These are phyloP conservation scores for Sapria himalayana DNA, from an alignment of 345 rosid species.

Conservation along the genomic window DNA sequence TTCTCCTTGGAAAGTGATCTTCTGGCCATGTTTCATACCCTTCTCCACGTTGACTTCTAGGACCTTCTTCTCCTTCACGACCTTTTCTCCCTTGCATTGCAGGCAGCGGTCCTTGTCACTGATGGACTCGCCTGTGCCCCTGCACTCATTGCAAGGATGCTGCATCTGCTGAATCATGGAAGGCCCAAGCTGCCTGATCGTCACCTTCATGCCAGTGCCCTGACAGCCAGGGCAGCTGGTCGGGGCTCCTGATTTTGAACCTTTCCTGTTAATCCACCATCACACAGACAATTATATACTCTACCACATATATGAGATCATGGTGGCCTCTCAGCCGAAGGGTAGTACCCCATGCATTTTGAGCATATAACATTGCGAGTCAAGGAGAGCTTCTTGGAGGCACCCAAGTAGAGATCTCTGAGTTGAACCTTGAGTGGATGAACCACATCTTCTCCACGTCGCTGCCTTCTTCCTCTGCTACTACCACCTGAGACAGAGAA, in stretches of 20 bases:
- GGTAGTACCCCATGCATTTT: conserved; percentile 73
- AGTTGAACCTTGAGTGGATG: conserved; percentile 59
- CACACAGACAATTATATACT: no score
- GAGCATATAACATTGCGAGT: conserved; percentile 65
- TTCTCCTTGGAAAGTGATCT: conserved; percentile 75
- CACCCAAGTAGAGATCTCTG: conserved; percentile 65
- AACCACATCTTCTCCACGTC: conserved; percentile 78
- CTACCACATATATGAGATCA: no score
- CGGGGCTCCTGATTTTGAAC: conserved; percentile 79
- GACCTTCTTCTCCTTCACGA: conserved; percentile 64
- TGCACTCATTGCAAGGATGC: conserved; percentile 72
- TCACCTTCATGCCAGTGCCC: conserved; percentile 81
- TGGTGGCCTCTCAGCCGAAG: no score
- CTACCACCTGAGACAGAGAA: conserved; percentile 23
- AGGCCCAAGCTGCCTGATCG: conserved; percentile 75
- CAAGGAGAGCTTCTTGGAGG: conserved; percentile 64
- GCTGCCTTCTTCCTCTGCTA: conserved; percentile 64
- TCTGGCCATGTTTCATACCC: conserved; percentile 87
- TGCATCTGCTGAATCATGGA: conserved; percentile 96
- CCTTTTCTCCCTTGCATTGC: conserved; percentile 75
- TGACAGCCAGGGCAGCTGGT: conserved; percentile 55
- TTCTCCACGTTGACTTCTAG: conserved; percentile 68
- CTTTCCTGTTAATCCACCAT: conserved; percentile 29
- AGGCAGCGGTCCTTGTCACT: conserved; percentile 58
- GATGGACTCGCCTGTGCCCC: conserved; percentile 73